Conservation (phyloP, 805 yeast species). For the Wickerhamiella occidentalis region DNA sequence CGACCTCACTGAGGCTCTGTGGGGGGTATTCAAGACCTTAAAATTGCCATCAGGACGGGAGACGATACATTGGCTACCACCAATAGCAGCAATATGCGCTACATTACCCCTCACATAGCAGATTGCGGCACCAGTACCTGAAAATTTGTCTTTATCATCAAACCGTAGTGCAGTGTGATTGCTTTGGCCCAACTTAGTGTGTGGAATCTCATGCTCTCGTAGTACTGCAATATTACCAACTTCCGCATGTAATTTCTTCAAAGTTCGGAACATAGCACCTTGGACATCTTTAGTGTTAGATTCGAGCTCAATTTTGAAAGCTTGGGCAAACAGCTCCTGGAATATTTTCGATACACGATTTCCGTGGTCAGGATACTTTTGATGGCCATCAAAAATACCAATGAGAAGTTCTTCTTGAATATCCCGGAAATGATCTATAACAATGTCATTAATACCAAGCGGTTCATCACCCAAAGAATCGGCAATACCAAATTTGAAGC, state of each 20-base stretch:
- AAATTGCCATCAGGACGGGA: constrained; percentile 75
- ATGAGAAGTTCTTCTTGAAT: constrained; percentile 68
- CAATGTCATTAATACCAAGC: constrained; percentile 70
- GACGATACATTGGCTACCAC: constrained; percentile 75
- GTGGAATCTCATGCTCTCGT: constrained; percentile 23
- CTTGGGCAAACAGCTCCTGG: constrained; percentile 57
- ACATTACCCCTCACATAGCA: constrained; percentile 61
- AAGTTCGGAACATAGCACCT: constrained; percentile 73
- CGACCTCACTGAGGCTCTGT: constrained; percentile 51
- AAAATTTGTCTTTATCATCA: constrained; percentile 51
- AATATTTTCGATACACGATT: constrained; percentile 50
- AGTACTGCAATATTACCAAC: constrained; percentile 41
- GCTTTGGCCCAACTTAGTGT: neutral
- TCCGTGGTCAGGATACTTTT: constrained; percentile 31
- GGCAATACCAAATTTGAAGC: constrained; percentile 79
- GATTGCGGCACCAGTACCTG: constrained; percentile 80
- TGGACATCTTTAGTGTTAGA: constrained; percentile 40
- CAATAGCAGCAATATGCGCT: constrained; percentile 75
- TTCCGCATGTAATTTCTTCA: constrained; percentile 67
- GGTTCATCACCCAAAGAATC: constrained; percentile 63
- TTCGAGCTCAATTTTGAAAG: constrained; percentile 55
- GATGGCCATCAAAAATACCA: constrained; percentile 75
- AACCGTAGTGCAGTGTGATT: neutral
- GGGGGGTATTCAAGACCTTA: constrained; percentile 71
- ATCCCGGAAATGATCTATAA: constrained; percentile 78